phyloP scores from a whole-genome alignment of 139 green algal genomes.

The Coelastrella sp. region DNA sequence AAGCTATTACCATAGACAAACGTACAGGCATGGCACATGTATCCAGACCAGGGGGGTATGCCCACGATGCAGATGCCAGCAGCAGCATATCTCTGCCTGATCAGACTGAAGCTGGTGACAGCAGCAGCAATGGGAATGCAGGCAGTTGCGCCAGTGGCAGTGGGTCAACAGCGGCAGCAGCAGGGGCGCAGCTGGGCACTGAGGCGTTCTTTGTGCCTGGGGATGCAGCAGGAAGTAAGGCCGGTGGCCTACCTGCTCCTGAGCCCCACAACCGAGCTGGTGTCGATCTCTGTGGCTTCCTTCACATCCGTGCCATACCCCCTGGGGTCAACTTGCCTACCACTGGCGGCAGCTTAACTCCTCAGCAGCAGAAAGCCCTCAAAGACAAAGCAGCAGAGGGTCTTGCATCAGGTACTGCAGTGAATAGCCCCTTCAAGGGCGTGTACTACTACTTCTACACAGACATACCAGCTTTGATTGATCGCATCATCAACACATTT shows the following conservation, averaged over 20 bases:
- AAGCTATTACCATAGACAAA: constrained; percentile 42
- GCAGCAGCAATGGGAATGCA: background rate
- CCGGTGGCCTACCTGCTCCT: background rate
- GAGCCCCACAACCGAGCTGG: constrained; percentile 18
- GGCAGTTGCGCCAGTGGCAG: background rate
- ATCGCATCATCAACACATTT: constrained; percentile 45
- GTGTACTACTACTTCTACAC: constrained; percentile 52
- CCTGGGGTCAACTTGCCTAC: constrained; percentile 38
- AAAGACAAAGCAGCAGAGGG: constrained; percentile 34
- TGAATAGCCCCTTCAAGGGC: constrained; percentile 11
- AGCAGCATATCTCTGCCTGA: background rate
- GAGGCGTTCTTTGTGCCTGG: constrained; percentile 19
- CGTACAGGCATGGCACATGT: constrained; percentile 38
- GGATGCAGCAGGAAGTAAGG: background rate
- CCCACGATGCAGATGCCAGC: background rate
- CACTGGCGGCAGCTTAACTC: constrained; percentile 18
- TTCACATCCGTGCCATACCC: constrained; percentile 44
- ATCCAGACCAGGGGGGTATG: constrained; percentile 15
- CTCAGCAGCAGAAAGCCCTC: constrained; percentile 36
- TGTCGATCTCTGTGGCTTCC: constrained; percentile 43
- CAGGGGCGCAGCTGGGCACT: background rate
- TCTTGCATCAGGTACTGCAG: background rate
- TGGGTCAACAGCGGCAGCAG: background rate
- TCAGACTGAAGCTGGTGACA: background rate
- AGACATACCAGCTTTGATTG: constrained; percentile 31